Base-by-base conservation (phyloP, 2,329 filamentous ascomycete species). In the Xylaria sp. region DNA sequence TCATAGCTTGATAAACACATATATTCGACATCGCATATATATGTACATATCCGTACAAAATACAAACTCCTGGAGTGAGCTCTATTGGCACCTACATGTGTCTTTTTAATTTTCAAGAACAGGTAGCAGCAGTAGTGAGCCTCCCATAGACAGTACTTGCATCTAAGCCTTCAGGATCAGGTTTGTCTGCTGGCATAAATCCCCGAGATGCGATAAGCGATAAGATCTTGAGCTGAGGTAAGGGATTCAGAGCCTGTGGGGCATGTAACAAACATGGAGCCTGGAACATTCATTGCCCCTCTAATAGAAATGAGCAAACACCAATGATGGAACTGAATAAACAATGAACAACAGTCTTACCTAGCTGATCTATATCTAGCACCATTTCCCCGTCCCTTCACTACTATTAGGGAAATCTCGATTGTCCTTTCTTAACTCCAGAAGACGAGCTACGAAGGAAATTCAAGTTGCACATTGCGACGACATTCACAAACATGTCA, bases 401-500 rank as follows among this genome's bases (percentile, higher is more conserved):
- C 31, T 26, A 15, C 38, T 15, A 11, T 23, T 49, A 15, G 49
- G n/a, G 20, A 54, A 40, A 42, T 58, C 33, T 49, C n/a, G 26
- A 59, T 23, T 23, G 26, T 4, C 9, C 6, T 53, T 38, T 23
- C 36, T 9, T 15, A 5, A 31, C 6, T 38, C 15, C 3, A 28
- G 31, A 49, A 42, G n/a, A 11, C 31, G n/a, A 31, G 49, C 57
- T 36, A 31, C n/a, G 15, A 17, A 59, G 28, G 17, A 36, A 20
- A n/a, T 36, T 40, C 38, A 10, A 23, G 31, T 38, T 6, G n/a
- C 60, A 7, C 17, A n/a, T 33, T 51, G 28, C 54, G 49, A 42
- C 49, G 36, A 31, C 15, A 44, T 33, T 33, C 53, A 40, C 33
- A 26, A 67, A 60, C 62, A 70, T 66, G 48, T 36, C 65, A 28